A percentile compares a stretch with the other conserved stretches of the same genome.
phyloP scores from a whole-genome alignment of 2,329 filamentous ascomycete genomes.

The Phialemoniopsis sp. region DNA sequence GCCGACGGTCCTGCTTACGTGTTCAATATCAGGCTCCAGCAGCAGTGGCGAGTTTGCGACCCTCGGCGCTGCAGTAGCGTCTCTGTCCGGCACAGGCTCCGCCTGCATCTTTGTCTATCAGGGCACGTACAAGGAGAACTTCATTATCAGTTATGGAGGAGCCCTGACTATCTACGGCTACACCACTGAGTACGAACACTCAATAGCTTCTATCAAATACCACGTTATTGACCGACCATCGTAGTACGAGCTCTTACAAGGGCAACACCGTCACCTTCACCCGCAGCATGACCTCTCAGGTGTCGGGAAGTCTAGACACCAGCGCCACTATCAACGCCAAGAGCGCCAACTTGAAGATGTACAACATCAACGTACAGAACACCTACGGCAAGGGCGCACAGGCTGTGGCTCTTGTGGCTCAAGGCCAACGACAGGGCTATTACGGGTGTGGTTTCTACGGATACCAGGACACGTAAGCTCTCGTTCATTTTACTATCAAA shows the following conservation, averaged over 20 bases:
- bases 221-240: background rate
- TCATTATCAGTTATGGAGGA: constrained; percentile 20
- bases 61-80: constrained; percentile 18
- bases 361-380: constrained; percentile 29
- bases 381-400: constrained; percentile 24
- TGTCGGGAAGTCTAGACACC: constrained; percentile 20
- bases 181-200: constrained; percentile 16
- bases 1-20: background rate
- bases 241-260: constrained; percentile 14
- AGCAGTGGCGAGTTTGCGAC: constrained; percentile 8
- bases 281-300: constrained; percentile 20
- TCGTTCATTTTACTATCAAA: background rate
- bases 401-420: constrained; percentile 20
- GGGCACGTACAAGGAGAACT: constrained; percentile 24
- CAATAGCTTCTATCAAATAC: background rate
- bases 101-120: constrained; percentile 25
- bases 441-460: constrained; percentile 26
- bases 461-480: constrained; percentile 24
- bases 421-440: constrained; percentile 23
- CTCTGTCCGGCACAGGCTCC: constrained; percentile 14
- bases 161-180: constrained; percentile 23
- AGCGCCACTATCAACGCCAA: constrained; percentile 24
- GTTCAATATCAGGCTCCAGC: background rate
- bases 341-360: constrained; percentile 21
- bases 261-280: constrained; percentile 24